Percentiles rank a stretch among this genome's conserved stretches.
These are phyloP conservation scores for Carex arenaria DNA, from an alignment of 202 grass and related monocot species.

Conservation along the genomic window DNA sequence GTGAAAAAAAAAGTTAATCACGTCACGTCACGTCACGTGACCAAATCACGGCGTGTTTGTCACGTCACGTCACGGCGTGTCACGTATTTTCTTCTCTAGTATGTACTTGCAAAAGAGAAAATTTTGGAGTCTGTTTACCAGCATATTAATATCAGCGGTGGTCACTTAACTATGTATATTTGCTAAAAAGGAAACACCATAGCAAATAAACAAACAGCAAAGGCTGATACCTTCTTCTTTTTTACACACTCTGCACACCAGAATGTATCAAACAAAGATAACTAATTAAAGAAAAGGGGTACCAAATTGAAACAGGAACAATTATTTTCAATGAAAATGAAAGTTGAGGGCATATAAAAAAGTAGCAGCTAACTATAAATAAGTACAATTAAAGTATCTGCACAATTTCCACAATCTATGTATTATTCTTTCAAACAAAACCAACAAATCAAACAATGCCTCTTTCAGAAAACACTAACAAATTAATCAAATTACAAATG, in stretches of 20 bases:
- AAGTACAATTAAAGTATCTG: not conserved
- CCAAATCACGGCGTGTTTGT: too few relatives aligned
- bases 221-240: not conserved
- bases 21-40: too few relatives aligned
- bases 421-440: conserved; percentile 4
- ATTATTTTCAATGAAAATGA: not conserved
- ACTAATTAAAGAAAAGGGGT: not conserved
- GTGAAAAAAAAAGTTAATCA: too few relatives aligned
- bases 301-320: not conserved
- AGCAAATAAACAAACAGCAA: not conserved
- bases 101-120: not conserved
- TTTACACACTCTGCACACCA: not conserved
- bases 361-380: not conserved
- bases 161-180: not conserved
- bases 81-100: too few relatives aligned
- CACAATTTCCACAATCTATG: not conserved
- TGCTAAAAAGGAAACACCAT: not conserved
- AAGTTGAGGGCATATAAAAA: not conserved
- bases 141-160: not conserved
- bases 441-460: not conserved
- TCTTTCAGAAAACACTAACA: not conserved
- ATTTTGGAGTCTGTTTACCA: not conserved
- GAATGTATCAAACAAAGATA: not conserved
- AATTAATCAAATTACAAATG: not conserved
- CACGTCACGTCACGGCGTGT: too few relatives aligned